phyloP scores from a whole-genome alignment of 2,329 filamentous ascomycete species.

The Fusarium ambrosium region DNA sequence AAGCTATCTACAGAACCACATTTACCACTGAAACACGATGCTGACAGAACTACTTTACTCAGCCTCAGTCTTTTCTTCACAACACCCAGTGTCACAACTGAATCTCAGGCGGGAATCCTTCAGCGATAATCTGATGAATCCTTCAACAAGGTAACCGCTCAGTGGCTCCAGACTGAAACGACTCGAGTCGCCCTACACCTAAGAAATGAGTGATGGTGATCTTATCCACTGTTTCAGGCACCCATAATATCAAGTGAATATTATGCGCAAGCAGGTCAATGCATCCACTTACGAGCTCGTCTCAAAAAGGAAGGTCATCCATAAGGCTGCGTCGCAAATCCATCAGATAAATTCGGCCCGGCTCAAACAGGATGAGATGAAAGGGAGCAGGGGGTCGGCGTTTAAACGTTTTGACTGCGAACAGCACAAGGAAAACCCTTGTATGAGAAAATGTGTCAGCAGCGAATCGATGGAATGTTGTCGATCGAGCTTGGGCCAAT shows the following conservation, averaged over 20 bases:
- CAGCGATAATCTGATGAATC: background rate
- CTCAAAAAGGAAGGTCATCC: background rate
- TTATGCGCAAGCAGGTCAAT: background rate
- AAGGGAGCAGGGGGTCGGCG: slow-evolving; percentile 33
- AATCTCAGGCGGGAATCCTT: slow-evolving; percentile 27
- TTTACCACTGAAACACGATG: background rate
- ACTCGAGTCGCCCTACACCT: background rate
- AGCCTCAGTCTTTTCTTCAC: background rate
- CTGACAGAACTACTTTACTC: background rate
- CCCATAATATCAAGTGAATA: background rate
- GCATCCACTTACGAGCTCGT: background rate
- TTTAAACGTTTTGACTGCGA: background rate
- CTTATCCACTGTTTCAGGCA: slow-evolving; percentile 1
- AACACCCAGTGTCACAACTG: background rate
- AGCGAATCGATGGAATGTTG: slow-evolving; percentile 24
- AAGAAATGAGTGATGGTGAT: background rate
- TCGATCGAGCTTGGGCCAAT: slow-evolving; percentile 14
- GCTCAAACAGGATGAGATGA: slow-evolving; percentile 32
- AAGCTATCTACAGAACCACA: background rate
- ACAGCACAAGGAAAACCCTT: slow-evolving; percentile 15
- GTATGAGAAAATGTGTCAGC: slow-evolving; percentile 28
- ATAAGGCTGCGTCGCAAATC: background rate
- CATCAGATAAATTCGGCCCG: slow-evolving; percentile 19
- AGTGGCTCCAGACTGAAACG: slow-evolving; percentile 1
- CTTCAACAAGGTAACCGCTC: background rate